phyloP scores from a whole-genome alignment of 1,139 yeast species.

The Blastobotrys elegans region DNA sequence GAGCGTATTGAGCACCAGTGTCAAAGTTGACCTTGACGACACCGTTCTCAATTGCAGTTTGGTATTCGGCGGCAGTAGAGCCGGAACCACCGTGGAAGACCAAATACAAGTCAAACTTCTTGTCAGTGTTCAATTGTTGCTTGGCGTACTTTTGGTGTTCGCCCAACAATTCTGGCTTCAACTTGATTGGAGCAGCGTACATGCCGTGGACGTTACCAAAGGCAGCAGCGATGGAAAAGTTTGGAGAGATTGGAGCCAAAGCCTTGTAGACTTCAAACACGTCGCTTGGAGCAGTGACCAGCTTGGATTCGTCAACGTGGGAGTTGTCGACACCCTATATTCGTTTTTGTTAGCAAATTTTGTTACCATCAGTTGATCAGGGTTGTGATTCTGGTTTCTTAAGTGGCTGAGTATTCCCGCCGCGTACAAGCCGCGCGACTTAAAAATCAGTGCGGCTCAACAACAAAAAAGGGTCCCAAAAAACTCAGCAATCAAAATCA shows the following conservation, averaged over 20 bases:
- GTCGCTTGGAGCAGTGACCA: slow-evolving; percentile 95
- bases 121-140: slow-evolving; percentile 51
- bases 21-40: slow-evolving; percentile 99
- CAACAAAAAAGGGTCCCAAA: too few species aligned
- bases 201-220: slow-evolving; percentile 99
- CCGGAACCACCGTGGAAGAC: slow-evolving; percentile 99
- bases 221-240: slow-evolving; percentile 99
- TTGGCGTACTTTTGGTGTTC: slow-evolving; percentile 85
- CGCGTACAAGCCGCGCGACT: too few species aligned
- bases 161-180: slow-evolving; percentile 90
- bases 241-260: slow-evolving; percentile 85
- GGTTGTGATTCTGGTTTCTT: too few species aligned
- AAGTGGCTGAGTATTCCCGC: too few species aligned
- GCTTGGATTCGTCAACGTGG: slow-evolving; percentile 76
- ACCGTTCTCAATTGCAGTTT: slow-evolving; percentile 86
- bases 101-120: slow-evolving; percentile 79
- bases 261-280: slow-evolving; percentile 90
- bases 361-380: too few species aligned
- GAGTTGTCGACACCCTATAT: slow-evolving; percentile 99
- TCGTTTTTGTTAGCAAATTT: too few species aligned
- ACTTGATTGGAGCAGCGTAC: slow-evolving; percentile 97
- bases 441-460: too few species aligned
- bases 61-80: slow-evolving; percentile 86
- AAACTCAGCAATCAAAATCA: too few species aligned
- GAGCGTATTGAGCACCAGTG: slow-evolving; percentile 98